Percentiles rank a stretch among this genome's conserved stretches.
Conservation (phyloP, 495 filamentous ascomycete genomes). For the Hyaloscypha variabilis region DNA sequence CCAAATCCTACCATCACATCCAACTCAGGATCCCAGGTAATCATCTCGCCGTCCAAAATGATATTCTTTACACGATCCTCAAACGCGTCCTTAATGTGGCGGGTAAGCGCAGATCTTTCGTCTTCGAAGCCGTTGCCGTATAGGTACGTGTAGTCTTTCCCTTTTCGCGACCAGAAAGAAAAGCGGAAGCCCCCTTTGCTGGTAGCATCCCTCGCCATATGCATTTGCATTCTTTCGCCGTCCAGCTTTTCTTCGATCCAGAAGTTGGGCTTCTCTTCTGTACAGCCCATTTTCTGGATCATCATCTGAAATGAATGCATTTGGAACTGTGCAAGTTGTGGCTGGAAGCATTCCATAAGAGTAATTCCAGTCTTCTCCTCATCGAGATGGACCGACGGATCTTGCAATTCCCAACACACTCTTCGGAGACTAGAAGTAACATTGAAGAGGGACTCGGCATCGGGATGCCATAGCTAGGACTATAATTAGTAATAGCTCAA, state of each 20-base stretch:
- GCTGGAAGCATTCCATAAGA: conserved; percentile 96
- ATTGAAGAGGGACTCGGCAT: conserved; percentile 87
- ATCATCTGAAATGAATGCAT: conserved; percentile 82
- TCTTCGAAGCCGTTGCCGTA: conserved; percentile 82
- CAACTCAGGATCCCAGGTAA: conserved; percentile 92
- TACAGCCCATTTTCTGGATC: conserved; percentile 69
- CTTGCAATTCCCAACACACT: conserved; percentile 93
- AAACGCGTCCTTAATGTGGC: conserved; percentile 81
- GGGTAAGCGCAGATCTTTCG: conserved; percentile 75
- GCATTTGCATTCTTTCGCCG: conserved; percentile 95
- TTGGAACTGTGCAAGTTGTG: conserved; percentile 94
- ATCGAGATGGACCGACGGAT: conserved; percentile 74
- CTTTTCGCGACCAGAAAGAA: conserved; percentile 92
- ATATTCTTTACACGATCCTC: conserved; percentile 74
- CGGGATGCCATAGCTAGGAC: conserved; percentile 77
- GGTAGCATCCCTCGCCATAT: conserved; percentile 76
- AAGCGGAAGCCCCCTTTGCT: conserved; percentile 74
- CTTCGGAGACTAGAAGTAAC: conserved; percentile 87
- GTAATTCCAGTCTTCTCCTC: conserved; percentile 66
- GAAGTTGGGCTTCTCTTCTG: conserved; percentile 72
- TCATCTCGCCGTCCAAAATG: conserved; percentile 97
- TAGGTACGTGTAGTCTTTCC: conserved; percentile 95
- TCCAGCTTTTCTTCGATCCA: conserved; percentile 99
- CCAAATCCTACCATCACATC: conserved; percentile 88
- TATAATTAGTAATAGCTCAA: conserved; percentile 8